Conservation (phyloP, 176 grass and related monocot genomes). For the Triticum urartu region DNA sequence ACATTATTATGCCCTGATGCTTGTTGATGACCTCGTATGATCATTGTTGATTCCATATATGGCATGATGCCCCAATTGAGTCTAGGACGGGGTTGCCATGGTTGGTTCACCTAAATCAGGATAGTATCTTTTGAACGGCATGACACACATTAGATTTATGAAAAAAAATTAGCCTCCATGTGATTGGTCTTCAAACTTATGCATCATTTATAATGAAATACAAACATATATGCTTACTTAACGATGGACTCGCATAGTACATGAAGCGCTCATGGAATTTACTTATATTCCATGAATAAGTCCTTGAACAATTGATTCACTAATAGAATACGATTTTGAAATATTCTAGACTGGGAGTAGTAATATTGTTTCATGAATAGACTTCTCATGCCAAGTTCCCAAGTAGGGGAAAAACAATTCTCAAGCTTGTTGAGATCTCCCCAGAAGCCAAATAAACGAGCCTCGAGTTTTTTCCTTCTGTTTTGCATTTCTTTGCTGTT, state of each 20-base stretch:
- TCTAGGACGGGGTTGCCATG: neutral
- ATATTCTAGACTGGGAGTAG: neutral
- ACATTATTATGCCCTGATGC: neutral
- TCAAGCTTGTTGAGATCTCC: too few relatives aligned
- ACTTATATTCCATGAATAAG: neutral
- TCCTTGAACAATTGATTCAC: neutral
- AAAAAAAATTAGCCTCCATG: neutral
- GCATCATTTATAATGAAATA: neutral
- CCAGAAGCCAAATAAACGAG: neutral
- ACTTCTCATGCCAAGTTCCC: neutral
- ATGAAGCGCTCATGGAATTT: neutral
- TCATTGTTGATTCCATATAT: neutral
- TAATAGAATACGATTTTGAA: neutral
- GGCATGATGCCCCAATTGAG: neutral
- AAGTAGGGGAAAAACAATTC: neutral
- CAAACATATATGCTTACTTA: neutral
- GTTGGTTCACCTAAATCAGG: neutral
- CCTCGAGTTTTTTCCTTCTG: neutral
- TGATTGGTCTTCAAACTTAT: neutral
- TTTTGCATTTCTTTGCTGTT: neutral
- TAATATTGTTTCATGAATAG: neutral
- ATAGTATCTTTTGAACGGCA: neutral
- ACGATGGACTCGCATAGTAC: neutral
- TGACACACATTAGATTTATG: neutral
- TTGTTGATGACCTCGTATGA: neutral